Conservation (phyloP, 2,329 filamentous ascomycete genomes). For the Cordyceps fumosorosea region DNA sequence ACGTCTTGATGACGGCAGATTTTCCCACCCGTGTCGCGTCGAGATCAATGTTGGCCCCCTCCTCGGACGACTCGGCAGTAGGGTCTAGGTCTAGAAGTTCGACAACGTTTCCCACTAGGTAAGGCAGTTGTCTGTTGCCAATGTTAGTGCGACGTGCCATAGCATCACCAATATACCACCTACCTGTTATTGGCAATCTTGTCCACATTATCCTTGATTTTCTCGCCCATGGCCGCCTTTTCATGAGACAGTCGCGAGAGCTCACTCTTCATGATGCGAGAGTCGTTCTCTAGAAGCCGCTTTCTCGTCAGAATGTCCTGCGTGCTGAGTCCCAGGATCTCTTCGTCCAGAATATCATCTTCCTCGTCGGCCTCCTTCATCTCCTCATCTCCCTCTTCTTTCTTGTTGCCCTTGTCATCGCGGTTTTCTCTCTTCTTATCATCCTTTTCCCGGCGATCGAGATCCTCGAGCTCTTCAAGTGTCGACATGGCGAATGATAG, state of each 20-base stretch:
- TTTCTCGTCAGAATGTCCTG: conserved; percentile 88
- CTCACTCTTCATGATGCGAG: conserved; percentile 98
- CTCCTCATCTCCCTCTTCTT: conserved; percentile 69
- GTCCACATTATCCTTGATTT: conserved; percentile 98
- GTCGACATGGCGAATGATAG: conserved; percentile 57
- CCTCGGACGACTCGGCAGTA: conserved; percentile 89
- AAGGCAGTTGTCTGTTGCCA: conserved; percentile 78
- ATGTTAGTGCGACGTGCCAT: background rate
- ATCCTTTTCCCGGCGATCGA: conserved; percentile 74
- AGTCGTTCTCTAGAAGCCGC: conserved; percentile 92
- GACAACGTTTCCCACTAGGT: conserved; percentile 96
- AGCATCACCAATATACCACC: conserved; percentile 19
- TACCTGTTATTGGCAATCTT: conserved; percentile 99
- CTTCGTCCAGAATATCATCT: conserved; percentile 73
- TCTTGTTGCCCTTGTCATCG: conserved; percentile 32
- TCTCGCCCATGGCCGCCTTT: conserved; percentile 92
- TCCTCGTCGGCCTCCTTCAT: conserved; percentile 79
- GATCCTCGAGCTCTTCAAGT: conserved; percentile 84
- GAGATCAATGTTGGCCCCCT: conserved; percentile 96
- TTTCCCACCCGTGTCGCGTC: conserved; percentile 96
- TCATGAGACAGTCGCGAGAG: conserved; percentile 90
- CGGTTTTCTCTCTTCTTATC: conserved; percentile 46
- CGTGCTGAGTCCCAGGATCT: conserved; percentile 89
- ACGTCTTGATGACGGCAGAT: conserved; percentile 98
- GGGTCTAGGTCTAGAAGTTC: conserved; percentile 96